Conservation (phyloP, 2,329 filamentous ascomycete genomes). For the Amphichorda felina region DNA sequence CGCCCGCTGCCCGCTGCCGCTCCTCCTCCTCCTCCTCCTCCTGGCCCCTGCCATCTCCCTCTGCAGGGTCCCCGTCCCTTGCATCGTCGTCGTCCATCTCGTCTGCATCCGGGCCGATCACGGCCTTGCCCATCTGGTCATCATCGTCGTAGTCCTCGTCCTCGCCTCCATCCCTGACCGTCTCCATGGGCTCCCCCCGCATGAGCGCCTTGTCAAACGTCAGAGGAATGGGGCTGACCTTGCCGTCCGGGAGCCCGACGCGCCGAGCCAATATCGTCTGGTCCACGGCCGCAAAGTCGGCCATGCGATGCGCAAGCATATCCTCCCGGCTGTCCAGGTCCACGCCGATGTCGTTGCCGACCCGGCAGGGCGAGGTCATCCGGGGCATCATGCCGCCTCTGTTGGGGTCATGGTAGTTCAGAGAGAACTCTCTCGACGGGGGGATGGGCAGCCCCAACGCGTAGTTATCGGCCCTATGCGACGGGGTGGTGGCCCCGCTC, state of each 20-base stretch:
- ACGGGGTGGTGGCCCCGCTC: constrained; percentile 17
- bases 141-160: constrained; percentile 7
- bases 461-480: constrained; percentile 5
- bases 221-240: constrained; percentile 33
- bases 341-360: constrained; percentile 9
- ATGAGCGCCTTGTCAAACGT: constrained; percentile 23
- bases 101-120: constrained; percentile 2
- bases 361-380: constrained; percentile 28
- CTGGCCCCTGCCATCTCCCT: constrained; percentile 10
- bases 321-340: constrained; percentile 1
- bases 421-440: constrained; percentile 27
- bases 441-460: constrained; percentile 19
- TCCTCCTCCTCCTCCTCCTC: constrained; percentile 6
- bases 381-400: constrained; percentile 16
- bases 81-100: constrained; percentile 9
- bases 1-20: neutral
- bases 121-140: constrained; percentile 2
- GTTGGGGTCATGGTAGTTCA: constrained; percentile 22
- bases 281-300: constrained; percentile 52
- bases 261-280: constrained; percentile 46
- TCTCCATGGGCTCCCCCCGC: constrained; percentile 8
- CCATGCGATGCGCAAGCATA: constrained; percentile 10
- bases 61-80: constrained; percentile 3
- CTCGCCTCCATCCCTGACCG: constrained; percentile 9
- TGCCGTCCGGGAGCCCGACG: constrained; percentile 32